Percentiles rank a stretch among this genome's conserved stretches.
Evolutionary conservation across 2,329 filamentous ascomycete species (phyloP).

Genomic region (Sarocladiaceae sp.): DNA sequence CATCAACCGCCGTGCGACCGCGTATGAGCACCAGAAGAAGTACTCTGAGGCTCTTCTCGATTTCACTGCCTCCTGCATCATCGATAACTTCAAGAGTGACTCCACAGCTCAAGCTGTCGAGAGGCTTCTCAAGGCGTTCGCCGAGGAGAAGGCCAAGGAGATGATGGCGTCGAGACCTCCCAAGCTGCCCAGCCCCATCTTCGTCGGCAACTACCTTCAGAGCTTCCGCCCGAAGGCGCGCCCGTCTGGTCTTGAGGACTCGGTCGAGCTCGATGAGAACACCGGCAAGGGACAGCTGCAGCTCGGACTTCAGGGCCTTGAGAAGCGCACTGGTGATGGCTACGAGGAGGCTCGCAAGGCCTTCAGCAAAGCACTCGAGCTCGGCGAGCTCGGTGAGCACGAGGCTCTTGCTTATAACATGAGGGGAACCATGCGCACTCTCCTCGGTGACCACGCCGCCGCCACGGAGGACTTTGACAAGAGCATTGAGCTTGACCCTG

Average conservation of each 20-base stretch:
- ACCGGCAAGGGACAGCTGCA: conserved; percentile 83
- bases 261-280: conserved; percentile 69
- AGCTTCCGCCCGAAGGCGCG: conserved; percentile 86
- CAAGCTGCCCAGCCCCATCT: conserved; percentile 91
- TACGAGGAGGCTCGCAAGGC: conserved; percentile 84
- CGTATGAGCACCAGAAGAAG: conserved; percentile 88
- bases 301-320: conserved; percentile 74
- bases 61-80: conserved; percentile 98
- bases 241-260: conserved; percentile 78
- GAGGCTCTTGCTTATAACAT: conserved; percentile 95
- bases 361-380: conserved; percentile 62
- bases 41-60: conserved; percentile 94
- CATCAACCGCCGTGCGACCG: conserved; percentile 93
- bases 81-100: conserved; percentile 94
- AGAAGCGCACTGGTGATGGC: conserved; percentile 81
- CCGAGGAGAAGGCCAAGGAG: conserved; percentile 86
- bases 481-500: conserved; percentile 85
- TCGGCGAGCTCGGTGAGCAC: conserved; percentile 73
- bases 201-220: conserved; percentile 97
- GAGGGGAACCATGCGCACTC: conserved; percentile 91
- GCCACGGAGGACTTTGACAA: conserved; percentile 84
- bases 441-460: conserved; percentile 80
- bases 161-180: conserved; percentile 82
- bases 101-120: conserved; percentile 85
- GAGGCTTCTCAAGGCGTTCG: conserved; percentile 91